Evolutionary conservation across 139 green algal species (phyloP).

Genomic region (Chlorella sp.): DNA sequence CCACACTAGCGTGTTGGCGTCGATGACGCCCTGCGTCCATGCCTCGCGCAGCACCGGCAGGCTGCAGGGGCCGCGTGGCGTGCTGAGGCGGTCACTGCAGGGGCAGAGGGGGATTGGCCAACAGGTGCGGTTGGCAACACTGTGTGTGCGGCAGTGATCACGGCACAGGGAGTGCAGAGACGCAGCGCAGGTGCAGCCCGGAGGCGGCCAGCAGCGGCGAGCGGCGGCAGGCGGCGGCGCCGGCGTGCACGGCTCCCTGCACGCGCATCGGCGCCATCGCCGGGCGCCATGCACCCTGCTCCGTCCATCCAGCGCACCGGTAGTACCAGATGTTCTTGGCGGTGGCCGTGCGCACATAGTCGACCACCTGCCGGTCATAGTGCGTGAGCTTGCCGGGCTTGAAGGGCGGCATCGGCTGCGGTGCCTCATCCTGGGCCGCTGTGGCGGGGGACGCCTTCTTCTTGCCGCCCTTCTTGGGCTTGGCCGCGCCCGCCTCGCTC

Average conservation of each 20-base stretch:
- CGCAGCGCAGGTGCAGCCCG: too few relatives aligned
- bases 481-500: background rate
- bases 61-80: slow-evolving; percentile 86
- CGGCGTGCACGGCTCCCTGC: too few relatives aligned
- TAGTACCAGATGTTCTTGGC: slow-evolving; percentile 94
- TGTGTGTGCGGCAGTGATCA: too few relatives aligned
- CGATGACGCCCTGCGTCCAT: slow-evolving; percentile 90
- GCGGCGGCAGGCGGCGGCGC: background rate
- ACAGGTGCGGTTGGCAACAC: too few relatives aligned
- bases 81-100: slow-evolving; percentile 65
- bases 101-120: too few relatives aligned
- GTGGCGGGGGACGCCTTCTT: background rate
- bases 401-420: slow-evolving; percentile 24
- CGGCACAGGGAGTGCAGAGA: too few relatives aligned
- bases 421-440: background rate
- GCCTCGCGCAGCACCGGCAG: slow-evolving; percentile 80
- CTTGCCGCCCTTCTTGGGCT: slow-evolving; percentile 22
- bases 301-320: slow-evolving; percentile 27
- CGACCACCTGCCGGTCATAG: slow-evolving; percentile 69
- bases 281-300: too few relatives aligned
- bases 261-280: too few relatives aligned
- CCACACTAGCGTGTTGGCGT: slow-evolving; percentile 95
- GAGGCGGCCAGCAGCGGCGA: too few relatives aligned
- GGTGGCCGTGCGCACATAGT: slow-evolving; percentile 84
- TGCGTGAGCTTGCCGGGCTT: slow-evolving; percentile 46